phyloP scores from a whole-genome alignment of 805 yeast genomes.

The Kuraishia piskuri region DNA sequence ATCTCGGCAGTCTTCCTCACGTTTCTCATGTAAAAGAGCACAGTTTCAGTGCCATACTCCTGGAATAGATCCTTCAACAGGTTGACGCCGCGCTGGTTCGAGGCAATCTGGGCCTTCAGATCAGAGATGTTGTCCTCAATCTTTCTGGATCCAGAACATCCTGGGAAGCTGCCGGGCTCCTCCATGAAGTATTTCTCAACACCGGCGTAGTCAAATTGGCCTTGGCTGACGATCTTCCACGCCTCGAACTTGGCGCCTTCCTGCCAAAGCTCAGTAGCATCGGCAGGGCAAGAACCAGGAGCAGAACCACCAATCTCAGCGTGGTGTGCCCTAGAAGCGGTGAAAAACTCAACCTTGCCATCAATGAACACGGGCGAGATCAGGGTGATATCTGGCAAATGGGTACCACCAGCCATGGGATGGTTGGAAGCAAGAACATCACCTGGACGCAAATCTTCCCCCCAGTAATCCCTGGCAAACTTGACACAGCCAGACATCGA shows the following conservation, averaged over 20 bases:
- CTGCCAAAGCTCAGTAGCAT: conserved; percentile 41
- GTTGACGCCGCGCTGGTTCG: conserved; percentile 42
- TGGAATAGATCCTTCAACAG: conserved; percentile 31
- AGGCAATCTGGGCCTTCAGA: conserved; percentile 40
- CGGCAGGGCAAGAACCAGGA: conserved; percentile 49
- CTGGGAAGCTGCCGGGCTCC: conserved; percentile 39
- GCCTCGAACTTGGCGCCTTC: conserved; percentile 50
- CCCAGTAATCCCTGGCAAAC: conserved; percentile 29
- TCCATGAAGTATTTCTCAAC: conserved; percentile 35
- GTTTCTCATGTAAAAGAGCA: conserved; percentile 37
- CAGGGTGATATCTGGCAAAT: conserved; percentile 44
- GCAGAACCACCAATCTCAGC: conserved; percentile 57
- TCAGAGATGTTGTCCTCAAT: conserved; percentile 45
- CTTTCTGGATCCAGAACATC: conserved; percentile 48
- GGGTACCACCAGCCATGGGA: conserved; percentile 38
- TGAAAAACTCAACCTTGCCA: conserved; percentile 37
- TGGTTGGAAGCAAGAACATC: conserved; percentile 34
- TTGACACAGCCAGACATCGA: conserved; percentile 35
- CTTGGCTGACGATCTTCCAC: conserved; percentile 39
- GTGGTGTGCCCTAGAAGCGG: conserved; percentile 55
- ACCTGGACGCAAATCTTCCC: conserved; percentile 27
- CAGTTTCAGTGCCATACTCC: conserved; percentile 34
- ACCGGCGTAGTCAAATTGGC: conserved; percentile 45
- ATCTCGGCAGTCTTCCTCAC: conserved; percentile 37
- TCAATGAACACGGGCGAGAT: conserved; percentile 47